Evolutionary conservation across 129 eudicot genomes (phyloP), one percentile per base, ranked within the genome.

Genomic region (Apium graveolens): DNA sequence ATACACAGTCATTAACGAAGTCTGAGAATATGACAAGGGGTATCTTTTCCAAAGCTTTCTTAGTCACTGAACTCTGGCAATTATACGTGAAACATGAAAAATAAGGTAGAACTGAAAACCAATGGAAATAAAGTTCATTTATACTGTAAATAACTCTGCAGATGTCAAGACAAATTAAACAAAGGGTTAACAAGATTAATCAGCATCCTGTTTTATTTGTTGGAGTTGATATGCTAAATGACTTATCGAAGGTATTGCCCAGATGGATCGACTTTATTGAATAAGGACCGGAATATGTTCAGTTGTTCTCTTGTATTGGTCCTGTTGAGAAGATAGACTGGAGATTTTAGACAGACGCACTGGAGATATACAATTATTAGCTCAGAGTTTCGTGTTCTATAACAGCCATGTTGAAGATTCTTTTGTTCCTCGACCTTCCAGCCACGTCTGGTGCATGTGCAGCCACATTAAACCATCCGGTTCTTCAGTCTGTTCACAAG

Each of bases 371-470:
- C 6, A n/a, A 60, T 60, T n/a, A 60, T 60, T 60, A 60, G 68
- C 68, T 60, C 68, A 60, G 32, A n/a, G 32, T 60, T 60, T 60
- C 5, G 32, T 60, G 14, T 10, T 26, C 41, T 77, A 77, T 37
- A 77, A 24, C 44, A 77, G 21, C 80, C 80, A 77, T 41, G 48
- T 11, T 37, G 81, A 68, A 2, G 73, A 32, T 27, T 78, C 81
- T 39, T 68, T 45, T 20, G 44, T 20, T 31, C 69, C 81, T 69
- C 14, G 74, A 7, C 74, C 60, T 24, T 69, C 81, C 65, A 78
- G 35, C 76, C 81, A 66, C 3, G 76, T 78, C 44, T 78, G 81
- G 46, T 78, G 81, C 76, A 78, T 21, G 76, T 78, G 81, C 66
- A 78, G 57, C 81, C 81, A 78, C 63, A 8, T 69, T 20, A 78